phyloP scores from a whole-genome alignment of 305 asterid genomes.

The Galium porrigens region DNA sequence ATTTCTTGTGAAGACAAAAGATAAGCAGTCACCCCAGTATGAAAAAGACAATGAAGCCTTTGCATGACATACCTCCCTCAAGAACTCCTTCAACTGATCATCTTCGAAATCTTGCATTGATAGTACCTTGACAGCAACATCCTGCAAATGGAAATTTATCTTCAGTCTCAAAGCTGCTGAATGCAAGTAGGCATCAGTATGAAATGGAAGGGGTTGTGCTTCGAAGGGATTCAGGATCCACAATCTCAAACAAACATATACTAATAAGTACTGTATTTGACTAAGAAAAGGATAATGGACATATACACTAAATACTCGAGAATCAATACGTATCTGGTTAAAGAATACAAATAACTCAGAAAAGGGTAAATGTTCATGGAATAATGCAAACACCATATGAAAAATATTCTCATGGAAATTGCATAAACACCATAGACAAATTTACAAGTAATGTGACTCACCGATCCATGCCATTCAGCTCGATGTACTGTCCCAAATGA shows the following conservation, averaged over 20 bases:
- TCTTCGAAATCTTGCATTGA: constrained; percentile 66
- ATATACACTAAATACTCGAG: background rate
- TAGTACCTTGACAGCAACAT: constrained; percentile 85
- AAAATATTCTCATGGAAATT: background rate
- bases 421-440: background rate
- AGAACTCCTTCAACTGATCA: constrained; percentile 74
- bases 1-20: background rate
- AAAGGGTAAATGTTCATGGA: background rate
- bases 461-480: constrained; percentile 98
- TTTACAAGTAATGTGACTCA: constrained; percentile 27
- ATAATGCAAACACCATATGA: background rate
- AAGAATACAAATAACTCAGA: background rate
- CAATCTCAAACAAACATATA: background rate
- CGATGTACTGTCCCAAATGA: constrained; percentile 98
- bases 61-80: constrained; percentile 56
- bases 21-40: background rate
- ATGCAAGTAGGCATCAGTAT: background rate
- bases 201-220: background rate
- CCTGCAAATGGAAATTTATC: constrained; percentile 32
- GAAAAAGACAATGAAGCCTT: background rate
- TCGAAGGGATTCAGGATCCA: background rate
- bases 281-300: background rate
- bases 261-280: background rate
- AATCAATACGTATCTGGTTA: background rate
- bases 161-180: constrained; percentile 8